These are phyloP conservation scores for Simplicillium aogashimaense DNA, from an alignment of 2,329 filamentous ascomycete species.

Conservation along the genomic window DNA sequence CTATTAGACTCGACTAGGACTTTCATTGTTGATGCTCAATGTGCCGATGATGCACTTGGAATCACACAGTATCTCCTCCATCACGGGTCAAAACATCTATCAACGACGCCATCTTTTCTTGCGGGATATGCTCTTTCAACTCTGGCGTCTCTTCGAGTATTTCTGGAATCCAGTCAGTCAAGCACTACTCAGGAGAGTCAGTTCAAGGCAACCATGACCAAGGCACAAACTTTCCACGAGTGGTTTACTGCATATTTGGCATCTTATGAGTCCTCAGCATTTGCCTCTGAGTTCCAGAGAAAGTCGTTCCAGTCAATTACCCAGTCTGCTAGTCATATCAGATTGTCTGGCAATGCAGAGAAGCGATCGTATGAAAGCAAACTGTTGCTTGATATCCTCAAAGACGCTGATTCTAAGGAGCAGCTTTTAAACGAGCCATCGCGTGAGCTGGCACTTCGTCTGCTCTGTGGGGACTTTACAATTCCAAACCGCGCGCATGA, in stretches of 20 bases:
- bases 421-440: constrained; percentile 63
- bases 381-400: constrained; percentile 68
- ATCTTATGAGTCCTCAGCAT: constrained; percentile 45
- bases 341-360: constrained; percentile 58
- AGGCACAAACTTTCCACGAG: constrained; percentile 62
- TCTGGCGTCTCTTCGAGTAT: constrained; percentile 66
- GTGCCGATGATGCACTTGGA: constrained; percentile 82
- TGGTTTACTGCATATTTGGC: constrained; percentile 70
- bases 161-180: constrained; percentile 64
- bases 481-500: constrained; percentile 31
- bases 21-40: constrained; percentile 74
- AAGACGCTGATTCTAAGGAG: constrained; percentile 53
- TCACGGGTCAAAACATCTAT: constrained; percentile 56
- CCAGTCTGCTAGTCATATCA: constrained; percentile 56
- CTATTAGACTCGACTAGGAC: constrained; percentile 69
- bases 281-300: constrained; percentile 36
- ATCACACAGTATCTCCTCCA: constrained; percentile 76
- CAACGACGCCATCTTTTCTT: constrained; percentile 60
- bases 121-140: constrained; percentile 73
- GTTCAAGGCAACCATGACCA: constrained; percentile 65
- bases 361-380: constrained; percentile 66
- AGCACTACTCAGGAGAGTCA: constrained; percentile 81
- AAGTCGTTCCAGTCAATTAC: constrained; percentile 58
- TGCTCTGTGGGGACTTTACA: constrained; percentile 68
- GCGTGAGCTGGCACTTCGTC: constrained; percentile 57